Evolutionary conservation across 257 asterid genomes (phyloP).

Genomic region (Solanum sitiens): DNA sequence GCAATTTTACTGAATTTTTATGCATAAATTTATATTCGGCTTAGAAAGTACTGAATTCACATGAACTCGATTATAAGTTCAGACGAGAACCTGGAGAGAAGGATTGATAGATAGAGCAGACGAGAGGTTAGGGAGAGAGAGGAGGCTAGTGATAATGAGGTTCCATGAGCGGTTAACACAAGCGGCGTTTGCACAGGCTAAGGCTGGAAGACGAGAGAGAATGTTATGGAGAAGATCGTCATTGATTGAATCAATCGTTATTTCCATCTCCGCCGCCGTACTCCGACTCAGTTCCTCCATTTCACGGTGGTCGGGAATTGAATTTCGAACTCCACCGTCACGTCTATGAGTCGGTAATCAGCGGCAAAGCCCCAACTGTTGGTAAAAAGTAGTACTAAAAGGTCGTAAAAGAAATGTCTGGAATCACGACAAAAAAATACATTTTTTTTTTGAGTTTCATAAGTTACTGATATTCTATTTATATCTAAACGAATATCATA

Average conservation of each 20-base stretch:
- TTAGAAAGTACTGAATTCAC: neutral
- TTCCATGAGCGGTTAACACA: slow-evolving; percentile 82
- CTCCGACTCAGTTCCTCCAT: neutral
- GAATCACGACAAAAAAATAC: neutral
- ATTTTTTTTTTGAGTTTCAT: no score
- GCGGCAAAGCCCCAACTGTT: neutral
- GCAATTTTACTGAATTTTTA: neutral
- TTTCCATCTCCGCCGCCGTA: neutral
- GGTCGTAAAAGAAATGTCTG: neutral
- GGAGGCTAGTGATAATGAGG: slow-evolving; percentile 37
- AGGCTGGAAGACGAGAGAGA: slow-evolving; percentile 59
- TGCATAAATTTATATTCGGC: neutral
- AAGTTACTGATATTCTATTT: no score
- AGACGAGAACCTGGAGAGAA: slow-evolving; percentile 27
- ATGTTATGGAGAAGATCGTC: slow-evolving; percentile 48
- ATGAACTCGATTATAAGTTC: neutral
- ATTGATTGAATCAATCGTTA: slow-evolving; percentile 34
- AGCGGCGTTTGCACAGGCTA: slow-evolving; percentile 60
- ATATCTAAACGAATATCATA: no score
- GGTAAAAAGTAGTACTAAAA: neutral
- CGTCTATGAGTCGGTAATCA: neutral
- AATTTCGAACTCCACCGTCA: neutral
- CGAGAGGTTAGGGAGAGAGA: slow-evolving; percentile 56
- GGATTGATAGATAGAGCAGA: slow-evolving; percentile 56
- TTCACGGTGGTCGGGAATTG: neutral